phyloP scores from a whole-genome alignment of 805 yeast species.

The Candida michaelii region DNA sequence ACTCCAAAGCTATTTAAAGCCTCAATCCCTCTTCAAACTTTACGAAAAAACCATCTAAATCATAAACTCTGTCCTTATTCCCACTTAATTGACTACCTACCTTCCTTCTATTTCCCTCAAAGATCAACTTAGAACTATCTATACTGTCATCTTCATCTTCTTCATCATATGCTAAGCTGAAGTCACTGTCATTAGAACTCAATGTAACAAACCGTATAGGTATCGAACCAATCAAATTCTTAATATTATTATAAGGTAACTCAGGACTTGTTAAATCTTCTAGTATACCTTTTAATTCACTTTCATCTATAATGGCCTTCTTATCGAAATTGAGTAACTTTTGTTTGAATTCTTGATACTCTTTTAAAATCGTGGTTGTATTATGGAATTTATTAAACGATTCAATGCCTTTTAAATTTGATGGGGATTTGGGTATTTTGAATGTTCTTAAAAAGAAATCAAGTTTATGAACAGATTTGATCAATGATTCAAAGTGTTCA shows the following conservation, averaged over 20 bases:
- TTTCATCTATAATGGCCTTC: conserved; percentile 9
- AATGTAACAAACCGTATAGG: conserved; percentile 13
- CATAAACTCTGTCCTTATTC: conserved; percentile 14
- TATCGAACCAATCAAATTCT: conserved; percentile 11
- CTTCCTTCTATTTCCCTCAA: conserved; percentile 15
- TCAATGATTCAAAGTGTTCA: conserved; percentile 13
- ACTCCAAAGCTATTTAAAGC: conserved; percentile 9
- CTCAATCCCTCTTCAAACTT: conserved; percentile 17
- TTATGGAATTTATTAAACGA: background rate
- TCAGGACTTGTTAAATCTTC: conserved; percentile 11
- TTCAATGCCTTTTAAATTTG: conserved; percentile 9
- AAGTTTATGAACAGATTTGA: conserved; percentile 12
- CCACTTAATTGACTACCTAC: conserved; percentile 14
- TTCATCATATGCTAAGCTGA: conserved; percentile 14
- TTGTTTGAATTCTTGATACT: conserved; percentile 10
- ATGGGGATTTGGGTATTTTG: conserved; percentile 11
- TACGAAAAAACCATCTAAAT: conserved; percentile 12
- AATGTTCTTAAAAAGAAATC: conserved; percentile 13
- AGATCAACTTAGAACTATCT: conserved; percentile 16
- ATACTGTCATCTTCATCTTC: conserved; percentile 14
- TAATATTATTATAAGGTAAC: conserved; percentile 5
- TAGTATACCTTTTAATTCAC: conserved; percentile 11
- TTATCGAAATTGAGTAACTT: conserved; percentile 11
- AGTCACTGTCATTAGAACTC: conserved; percentile 17
- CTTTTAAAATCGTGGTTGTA: background rate